Evolutionary conservation across 257 asterid species (phyloP), one percentile per base, ranked within the genome.

Genomic region (Nicotiana otophora): DNA sequence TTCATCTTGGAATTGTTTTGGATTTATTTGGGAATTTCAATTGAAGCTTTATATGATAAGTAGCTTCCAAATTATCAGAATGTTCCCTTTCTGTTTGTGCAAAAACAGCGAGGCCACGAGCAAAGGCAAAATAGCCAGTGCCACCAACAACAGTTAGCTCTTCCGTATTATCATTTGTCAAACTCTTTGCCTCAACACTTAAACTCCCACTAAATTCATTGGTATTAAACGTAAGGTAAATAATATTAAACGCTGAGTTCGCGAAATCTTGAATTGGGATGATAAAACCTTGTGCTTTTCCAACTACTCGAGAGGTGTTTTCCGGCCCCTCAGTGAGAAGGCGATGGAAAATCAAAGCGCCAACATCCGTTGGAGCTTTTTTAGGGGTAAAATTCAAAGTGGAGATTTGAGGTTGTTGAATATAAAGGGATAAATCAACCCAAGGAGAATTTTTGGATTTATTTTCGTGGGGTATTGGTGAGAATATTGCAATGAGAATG

Each of bases 111-210:
- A 82, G 58, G 10, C 98, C 98, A 66, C 93, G 92, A 66, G 95
- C 97, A 88, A 92, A 95, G 19, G 97, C 98, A 86, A 93, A 95
- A 3, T 94, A 90, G 0, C 95, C 98, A 2, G 98, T 95, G n/a
- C 98, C 98, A 20, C 98, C 98, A 33, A 95, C 94, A 69, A 95
- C 95, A 61, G 20, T 80, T 36, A 93, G 83, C 70, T 89, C 89
- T 83, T 89, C 90, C 58, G 72, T 83, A 42, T 90, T 86, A 46
- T 90, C 90, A 46, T 87, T 82, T 0, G 55, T 86, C 39, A 95
- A 68, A 81, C 88, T 91, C 86, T 86, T 91, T 30, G 97, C 97
- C 78, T 87, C 87, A 10, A 95, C 65, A 6, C 97, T 88, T 14
- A 93, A 82, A 53, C 97, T 93, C 4, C 98, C 98, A 0, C 92